Conservation (phyloP, 148 eudicot species). For the Persicaria tinctoria region DNA sequence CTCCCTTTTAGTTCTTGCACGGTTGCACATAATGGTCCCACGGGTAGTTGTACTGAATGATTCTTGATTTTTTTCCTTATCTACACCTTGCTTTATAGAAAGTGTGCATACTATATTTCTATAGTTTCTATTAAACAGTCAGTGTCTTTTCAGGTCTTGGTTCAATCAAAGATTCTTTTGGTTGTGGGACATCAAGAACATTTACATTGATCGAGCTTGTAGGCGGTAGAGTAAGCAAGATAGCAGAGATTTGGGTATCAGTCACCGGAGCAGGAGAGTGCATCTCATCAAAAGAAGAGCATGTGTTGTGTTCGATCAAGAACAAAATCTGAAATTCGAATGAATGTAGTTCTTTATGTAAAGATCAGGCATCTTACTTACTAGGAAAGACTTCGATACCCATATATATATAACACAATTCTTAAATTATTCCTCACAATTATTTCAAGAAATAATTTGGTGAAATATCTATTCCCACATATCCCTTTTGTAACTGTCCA, state of each 20-base stretch:
- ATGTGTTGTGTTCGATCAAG: conserved; percentile 33
- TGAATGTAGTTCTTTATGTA: no score
- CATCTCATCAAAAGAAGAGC: conserved; percentile 37
- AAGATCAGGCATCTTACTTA: no score
- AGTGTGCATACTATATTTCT: not conserved
- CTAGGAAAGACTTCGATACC: no score
- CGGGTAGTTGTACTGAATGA: conserved; percentile 48
- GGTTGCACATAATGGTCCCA: conserved; percentile 31
- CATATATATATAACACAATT: no score
- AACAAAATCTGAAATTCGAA: not conserved
- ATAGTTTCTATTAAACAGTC: not conserved
- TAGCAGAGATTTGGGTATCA: conserved; percentile 79
- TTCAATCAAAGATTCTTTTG: conserved; percentile 19
- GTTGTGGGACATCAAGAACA: conserved; percentile 33
- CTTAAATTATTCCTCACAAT: no score
- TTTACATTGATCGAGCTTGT: conserved; percentile 58
- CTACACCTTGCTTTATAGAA: not conserved
- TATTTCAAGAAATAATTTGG: no score
- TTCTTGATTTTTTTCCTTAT: not conserved
- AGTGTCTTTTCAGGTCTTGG: conserved; percentile 58
- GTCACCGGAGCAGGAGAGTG: conserved; percentile 31
- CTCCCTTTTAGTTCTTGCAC: conserved; percentile 29
- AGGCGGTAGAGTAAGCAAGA: conserved; percentile 39
- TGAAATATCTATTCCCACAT: no score
- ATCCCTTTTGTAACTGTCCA: no score